Evolutionary conservation across 73 alveolate genomes (phyloP).

Genomic region (Halteria grandinella): DNA sequence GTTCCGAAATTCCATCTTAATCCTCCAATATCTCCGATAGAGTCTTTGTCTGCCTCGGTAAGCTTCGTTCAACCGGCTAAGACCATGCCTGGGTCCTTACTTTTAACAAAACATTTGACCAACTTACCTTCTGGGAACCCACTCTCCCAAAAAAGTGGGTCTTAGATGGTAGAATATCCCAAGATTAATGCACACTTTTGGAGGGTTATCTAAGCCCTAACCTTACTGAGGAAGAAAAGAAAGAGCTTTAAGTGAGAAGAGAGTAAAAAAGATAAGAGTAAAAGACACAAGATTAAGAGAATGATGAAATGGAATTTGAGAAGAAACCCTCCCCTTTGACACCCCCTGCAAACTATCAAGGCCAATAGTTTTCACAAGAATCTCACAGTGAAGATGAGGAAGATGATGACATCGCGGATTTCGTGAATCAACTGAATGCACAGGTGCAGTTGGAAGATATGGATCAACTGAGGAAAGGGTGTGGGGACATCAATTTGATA

Average conservation of each 20-base stretch:
- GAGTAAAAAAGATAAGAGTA: constrained; percentile 6
- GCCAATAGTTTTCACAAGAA: too few species aligned
- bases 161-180: constrained; percentile 39
- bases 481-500: constrained; percentile 32
- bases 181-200: constrained; percentile 12
- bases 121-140: constrained; percentile 73
- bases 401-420: constrained; percentile 47
- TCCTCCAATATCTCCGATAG: constrained; percentile 44
- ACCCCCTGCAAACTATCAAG: too few species aligned
- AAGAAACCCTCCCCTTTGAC: too few species aligned
- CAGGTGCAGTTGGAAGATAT: constrained; percentile 36
- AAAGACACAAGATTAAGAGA: too few species aligned
- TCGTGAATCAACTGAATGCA: constrained; percentile 5
- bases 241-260: constrained; percentile 4
- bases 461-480: constrained; percentile 31
- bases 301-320: too few species aligned
- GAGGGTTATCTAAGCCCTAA: constrained; percentile 48
- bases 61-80: constrained; percentile 43
- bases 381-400: too few species aligned
- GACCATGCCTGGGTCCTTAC: constrained; percentile 86
- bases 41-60: constrained; percentile 78
- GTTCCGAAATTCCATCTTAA: background rate
- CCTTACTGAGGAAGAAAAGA: constrained; percentile 36
- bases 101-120: constrained; percentile 55
- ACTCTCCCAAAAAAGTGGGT: constrained; percentile 23